A percentile compares a stretch with the other conserved stretches of the same genome.
Conservation (phyloP, 129 eudicot species). For the Silybum marianum region DNA sequence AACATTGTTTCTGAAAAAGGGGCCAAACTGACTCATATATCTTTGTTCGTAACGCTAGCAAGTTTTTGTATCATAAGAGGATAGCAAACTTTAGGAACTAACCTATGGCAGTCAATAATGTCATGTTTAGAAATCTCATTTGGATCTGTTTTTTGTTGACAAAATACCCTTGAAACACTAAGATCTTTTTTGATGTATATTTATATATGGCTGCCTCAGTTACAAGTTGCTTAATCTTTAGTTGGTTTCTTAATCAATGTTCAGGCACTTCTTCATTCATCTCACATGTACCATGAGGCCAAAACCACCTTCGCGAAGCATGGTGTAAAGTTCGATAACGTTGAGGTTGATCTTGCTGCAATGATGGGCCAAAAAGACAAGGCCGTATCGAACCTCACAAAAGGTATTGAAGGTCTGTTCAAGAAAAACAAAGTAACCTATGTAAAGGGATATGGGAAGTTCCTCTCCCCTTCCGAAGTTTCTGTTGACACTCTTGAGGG, state of each 20-base stretch:
- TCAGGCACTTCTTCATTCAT: slow-evolving; percentile 95
- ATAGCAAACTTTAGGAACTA: not conserved
- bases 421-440: slow-evolving; percentile 91
- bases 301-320: slow-evolving; percentile 67
- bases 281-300: slow-evolving; percentile 95
- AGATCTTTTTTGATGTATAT: not conserved
- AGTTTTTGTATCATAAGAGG: not conserved
- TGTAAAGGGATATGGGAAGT: slow-evolving; percentile 81
- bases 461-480: slow-evolving; percentile 77
- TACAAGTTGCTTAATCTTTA: not conserved
- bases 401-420: slow-evolving; percentile 79
- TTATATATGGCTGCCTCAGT: not conserved
- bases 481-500: slow-evolving; percentile 82
- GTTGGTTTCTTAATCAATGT: not conserved
- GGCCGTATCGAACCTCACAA: slow-evolving; percentile 72
- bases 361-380: slow-evolving; percentile 96
- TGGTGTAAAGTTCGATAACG: slow-evolving; percentile 73
- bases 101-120: not conserved
- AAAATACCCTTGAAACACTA: not conserved
- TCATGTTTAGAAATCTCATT: not conserved
- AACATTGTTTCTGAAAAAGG: not conserved
- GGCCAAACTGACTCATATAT: not conserved
- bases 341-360: slow-evolving; percentile 76
- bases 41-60: not conserved
- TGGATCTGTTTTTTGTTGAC: not conserved